Base-by-base conservation (phyloP, 1,284 basidiomycete genomes). In the Erythrobasidium hasegawianum region DNA sequence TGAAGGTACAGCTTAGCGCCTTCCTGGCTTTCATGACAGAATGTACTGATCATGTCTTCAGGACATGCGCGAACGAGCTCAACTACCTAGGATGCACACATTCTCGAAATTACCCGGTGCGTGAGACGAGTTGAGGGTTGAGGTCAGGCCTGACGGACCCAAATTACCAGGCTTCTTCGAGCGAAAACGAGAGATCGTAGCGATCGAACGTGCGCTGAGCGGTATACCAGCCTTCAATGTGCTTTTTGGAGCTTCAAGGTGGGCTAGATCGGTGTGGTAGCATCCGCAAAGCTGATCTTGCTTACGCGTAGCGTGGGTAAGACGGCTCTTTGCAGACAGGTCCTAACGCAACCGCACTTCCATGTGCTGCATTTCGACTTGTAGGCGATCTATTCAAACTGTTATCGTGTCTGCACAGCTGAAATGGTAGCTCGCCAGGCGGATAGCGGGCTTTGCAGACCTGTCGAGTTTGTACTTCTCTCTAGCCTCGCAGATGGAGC, bases 311-410 rank as follows among this genome's bases (percentile, higher is more conserved):
- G 73, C 26, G 62, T 87, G 1, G 89, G 88, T 67, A 90, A 90
- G 85, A 90, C 88, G 4, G 85, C 86, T 0, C 81, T 90, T 8
- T 80, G 90, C 16, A 82, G 88, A 52, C 86, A 90, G 76, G 84
- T 89, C 18, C 81, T 90, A 39, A 85, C 84, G 14, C 79, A 83
- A 13, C 60, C 66, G 20, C 80, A 80, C 62, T 90, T 87, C 73
- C 87, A 89, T 76, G 86, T 89, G 59, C 81, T 90, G 38, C 87
- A 89, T 73, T 89, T 90, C 71, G 89, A 90, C 76, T 80, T 90
- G 62, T 64, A 27, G 29, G 61, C n/a, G n/a, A n/a, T n/a, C n/a
- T n/a, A n/a, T n/a, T n/a, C 50, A 2, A 11, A 3, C 14, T 26
- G 38, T 9, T n/a, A 13, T 38, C 18, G 29, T 29, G 20, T 22